phyloP scores from a whole-genome alignment of 2,329 filamentous ascomycete species.

The Sporothrix luriei region DNA sequence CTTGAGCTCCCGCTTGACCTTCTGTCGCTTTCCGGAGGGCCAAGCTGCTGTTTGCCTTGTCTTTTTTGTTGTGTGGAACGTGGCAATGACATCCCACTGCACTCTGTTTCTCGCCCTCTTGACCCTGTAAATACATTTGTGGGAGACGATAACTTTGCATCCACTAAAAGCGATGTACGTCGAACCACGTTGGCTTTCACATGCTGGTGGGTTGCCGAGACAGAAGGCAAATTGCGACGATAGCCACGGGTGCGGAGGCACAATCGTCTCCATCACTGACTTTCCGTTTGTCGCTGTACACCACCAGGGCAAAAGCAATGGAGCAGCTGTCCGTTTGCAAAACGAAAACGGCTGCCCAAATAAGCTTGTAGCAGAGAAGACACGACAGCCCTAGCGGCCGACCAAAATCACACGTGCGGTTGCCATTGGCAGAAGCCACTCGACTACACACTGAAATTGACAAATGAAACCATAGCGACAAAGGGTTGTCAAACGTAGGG shows the following conservation, averaged over 20 bases:
- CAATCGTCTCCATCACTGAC: neutral
- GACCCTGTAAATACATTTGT: neutral
- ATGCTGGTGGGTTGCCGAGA: constrained; percentile 6
- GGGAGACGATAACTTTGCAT: neutral
- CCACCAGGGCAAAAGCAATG: too few species aligned
- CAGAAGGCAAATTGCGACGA: constrained; percentile 2
- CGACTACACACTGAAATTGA: constrained; percentile 3
- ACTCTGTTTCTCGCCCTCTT: neutral
- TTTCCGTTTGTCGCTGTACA: too few species aligned
- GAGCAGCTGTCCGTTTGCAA: too few species aligned
- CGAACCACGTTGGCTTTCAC: constrained; percentile 1
- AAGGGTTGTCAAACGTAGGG: neutral
- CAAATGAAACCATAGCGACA: constrained; percentile 18
- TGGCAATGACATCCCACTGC: constrained; percentile 12
- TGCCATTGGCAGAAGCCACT: constrained; percentile 37
- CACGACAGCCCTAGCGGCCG: neutral
- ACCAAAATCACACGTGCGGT: constrained; percentile 39
- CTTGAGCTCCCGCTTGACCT: constrained; percentile 27
- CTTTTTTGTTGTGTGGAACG: constrained; percentile 14
- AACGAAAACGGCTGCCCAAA: too few species aligned
- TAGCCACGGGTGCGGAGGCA: neutral
- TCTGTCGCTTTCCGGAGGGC: too few species aligned
- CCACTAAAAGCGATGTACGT: neutral
- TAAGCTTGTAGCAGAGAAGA: neutral
- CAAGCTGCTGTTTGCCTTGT: constrained; percentile 7